A percentile compares a stretch with the other conserved stretches of the same genome.
These are phyloP conservation scores for Ambrosia trifida DNA, from an alignment of 129 eudicot genomes.

Conservation along the genomic window DNA sequence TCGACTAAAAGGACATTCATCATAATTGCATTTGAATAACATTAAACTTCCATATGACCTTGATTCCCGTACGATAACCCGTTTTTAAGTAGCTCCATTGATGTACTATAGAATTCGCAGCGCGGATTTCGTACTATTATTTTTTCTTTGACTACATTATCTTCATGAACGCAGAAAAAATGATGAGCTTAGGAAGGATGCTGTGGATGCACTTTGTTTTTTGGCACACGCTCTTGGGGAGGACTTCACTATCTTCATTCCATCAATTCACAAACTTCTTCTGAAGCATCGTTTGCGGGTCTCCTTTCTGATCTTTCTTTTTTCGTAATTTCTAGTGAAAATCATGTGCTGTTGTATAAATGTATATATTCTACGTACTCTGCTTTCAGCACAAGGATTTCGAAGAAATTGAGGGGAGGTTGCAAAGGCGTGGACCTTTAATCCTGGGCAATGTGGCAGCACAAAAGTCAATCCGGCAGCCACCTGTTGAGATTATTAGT, in stretches of 20 bases:
- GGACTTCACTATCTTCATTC: conserved; percentile 87
- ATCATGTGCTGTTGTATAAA: neutral
- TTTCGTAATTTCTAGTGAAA: neutral
- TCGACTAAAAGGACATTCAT: too few relatives aligned
- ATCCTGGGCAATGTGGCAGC: conserved; percentile 63
- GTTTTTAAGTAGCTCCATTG: too few relatives aligned
- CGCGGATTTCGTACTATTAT: too few relatives aligned
- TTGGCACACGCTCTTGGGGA: conserved; percentile 96
- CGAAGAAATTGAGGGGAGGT: conserved; percentile 81
- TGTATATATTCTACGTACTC: neutral
- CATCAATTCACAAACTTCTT: conserved; percentile 86
- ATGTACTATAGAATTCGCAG: too few relatives aligned
- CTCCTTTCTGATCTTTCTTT: conserved; percentile 20
- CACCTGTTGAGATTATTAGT: conserved; percentile 85
- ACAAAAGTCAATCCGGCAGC: conserved; percentile 62
- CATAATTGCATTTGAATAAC: too few relatives aligned
- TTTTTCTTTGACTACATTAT: neutral
- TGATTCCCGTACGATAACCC: too few relatives aligned
- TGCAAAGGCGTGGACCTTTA: conserved; percentile 67
- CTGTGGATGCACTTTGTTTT: conserved; percentile 96
- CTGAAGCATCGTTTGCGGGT: conserved; percentile 80
- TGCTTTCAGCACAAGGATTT: conserved; percentile 86
- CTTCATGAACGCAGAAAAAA: conserved; percentile 57
- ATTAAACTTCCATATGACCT: too few relatives aligned
- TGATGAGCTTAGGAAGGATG: conserved; percentile 90